These are phyloP conservation scores for Eutrema yunnanense DNA, from an alignment of 345 rosid species.

Conservation along the genomic window DNA sequence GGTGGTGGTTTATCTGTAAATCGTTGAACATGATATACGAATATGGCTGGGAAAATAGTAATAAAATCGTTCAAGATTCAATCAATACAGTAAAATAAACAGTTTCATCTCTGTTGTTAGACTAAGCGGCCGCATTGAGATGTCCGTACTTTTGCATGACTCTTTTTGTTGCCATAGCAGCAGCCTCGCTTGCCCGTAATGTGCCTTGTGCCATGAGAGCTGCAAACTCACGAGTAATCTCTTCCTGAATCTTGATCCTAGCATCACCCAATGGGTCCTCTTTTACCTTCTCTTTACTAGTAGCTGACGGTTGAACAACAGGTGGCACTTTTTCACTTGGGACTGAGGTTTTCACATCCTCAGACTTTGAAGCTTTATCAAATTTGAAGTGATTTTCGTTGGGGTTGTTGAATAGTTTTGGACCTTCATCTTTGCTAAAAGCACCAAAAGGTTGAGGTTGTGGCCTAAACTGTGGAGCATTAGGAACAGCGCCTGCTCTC, in stretches of 20 bases:
- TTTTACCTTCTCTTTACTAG: slow-evolving; percentile 27
- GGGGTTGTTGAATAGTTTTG: background rate
- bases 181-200: slow-evolving; percentile 83
- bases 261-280: slow-evolving; percentile 70
- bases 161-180: slow-evolving; percentile 72
- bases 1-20: background rate
- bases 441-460: slow-evolving; percentile 30
- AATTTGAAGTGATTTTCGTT: background rate
- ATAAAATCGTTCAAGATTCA: background rate
- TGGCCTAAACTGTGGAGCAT: slow-evolving; percentile 77
- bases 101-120: background rate
- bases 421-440: slow-evolving; percentile 21
- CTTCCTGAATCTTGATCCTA: slow-evolving; percentile 79
- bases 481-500: slow-evolving; percentile 84
- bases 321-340: slow-evolving; percentile 16
- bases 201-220: slow-evolving; percentile 87
- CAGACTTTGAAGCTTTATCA: slow-evolving; percentile 19
- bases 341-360: slow-evolving; percentile 5
- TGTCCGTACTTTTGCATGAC: slow-evolving; percentile 88
- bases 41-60: background rate
- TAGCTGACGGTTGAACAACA: slow-evolving; percentile 31
- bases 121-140: slow-evolving; percentile 36
- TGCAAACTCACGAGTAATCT: slow-evolving; percentile 65
- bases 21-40: background rate
- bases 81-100: background rate